Evolutionary conservation across 2,329 filamentous ascomycete genomes (phyloP).

Genomic region (Colletotrichum sp.): DNA sequence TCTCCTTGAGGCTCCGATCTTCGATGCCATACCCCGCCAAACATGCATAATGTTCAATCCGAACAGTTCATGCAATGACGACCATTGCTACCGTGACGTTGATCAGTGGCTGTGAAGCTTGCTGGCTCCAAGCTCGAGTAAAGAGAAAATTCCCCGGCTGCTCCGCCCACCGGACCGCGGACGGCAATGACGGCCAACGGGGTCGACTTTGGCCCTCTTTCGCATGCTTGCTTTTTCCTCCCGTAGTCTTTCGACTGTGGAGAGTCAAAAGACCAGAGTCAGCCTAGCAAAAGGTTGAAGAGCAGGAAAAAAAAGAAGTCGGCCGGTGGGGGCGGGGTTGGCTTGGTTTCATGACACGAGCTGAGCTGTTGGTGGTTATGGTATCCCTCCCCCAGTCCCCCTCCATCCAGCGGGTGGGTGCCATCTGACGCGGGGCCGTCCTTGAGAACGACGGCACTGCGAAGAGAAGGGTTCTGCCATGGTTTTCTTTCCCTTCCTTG

Average conservation of each 20-base stretch:
- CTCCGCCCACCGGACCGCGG: neutral
- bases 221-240: neutral
- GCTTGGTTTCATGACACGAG: slow-evolving; percentile 10
- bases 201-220: neutral
- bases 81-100: neutral
- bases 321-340: slow-evolving; percentile 5
- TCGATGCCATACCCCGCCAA: neutral
- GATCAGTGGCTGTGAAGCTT: neutral
- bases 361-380: neutral
- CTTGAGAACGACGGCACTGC: neutral
- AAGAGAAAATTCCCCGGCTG: neutral
- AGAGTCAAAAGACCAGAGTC: neutral
- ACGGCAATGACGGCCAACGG: neutral
- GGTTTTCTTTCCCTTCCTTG: neutral
- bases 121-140: neutral
- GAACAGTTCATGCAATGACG: neutral
- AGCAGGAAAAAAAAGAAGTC: neutral
- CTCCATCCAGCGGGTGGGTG: neutral
- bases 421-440: neutral
- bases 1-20: neutral
- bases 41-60: slow-evolving; percentile 3
- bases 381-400: neutral
- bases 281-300: neutral
- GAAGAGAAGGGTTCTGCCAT: neutral
- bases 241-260: neutral